Conservation (phyloP, 2,329 filamentous ascomycete genomes). For the Verticillium nubilum region DNA sequence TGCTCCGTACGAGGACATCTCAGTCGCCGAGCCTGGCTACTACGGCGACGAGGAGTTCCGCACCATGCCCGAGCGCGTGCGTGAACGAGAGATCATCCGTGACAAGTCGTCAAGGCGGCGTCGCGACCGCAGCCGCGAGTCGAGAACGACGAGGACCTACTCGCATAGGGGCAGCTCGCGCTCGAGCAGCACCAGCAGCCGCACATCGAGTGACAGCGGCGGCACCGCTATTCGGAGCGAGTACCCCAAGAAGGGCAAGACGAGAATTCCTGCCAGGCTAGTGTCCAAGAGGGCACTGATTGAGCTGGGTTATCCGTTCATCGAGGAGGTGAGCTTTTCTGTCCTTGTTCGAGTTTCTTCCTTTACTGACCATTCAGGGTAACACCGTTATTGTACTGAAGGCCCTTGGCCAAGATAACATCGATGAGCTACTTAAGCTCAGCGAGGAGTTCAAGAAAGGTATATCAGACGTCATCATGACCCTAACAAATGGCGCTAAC, state of each 20-base stretch:
- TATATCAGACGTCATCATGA: slow-evolving; percentile 22
- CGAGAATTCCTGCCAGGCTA: slow-evolving; percentile 74
- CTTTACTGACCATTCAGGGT: slow-evolving; percentile 44
- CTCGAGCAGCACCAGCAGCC: slow-evolving; percentile 38
- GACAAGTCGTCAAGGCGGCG: slow-evolving; percentile 30
- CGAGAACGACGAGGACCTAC: slow-evolving; percentile 31
- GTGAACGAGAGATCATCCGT: slow-evolving; percentile 56
- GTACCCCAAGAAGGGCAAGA: slow-evolving; percentile 82
- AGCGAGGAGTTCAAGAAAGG: slow-evolving; percentile 71
- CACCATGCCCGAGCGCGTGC: slow-evolving; percentile 51
- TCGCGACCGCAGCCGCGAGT: slow-evolving; percentile 35
- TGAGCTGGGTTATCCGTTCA: slow-evolving; percentile 79
- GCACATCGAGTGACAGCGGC: slow-evolving; percentile 39
- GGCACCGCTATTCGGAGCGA: slow-evolving; percentile 51
- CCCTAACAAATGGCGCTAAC: background rate
- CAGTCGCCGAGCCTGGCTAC: slow-evolving; percentile 59
- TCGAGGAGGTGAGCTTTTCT: slow-evolving; percentile 72
- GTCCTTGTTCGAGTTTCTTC: slow-evolving; percentile 32
- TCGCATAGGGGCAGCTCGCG: slow-evolving; percentile 33
- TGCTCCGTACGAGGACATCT: slow-evolving; percentile 58
- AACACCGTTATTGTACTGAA: slow-evolving; percentile 76
- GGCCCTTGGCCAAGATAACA: slow-evolving; percentile 83
- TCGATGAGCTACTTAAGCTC: slow-evolving; percentile 79
- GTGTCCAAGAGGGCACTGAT: slow-evolving; percentile 77
- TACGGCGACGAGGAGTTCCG: slow-evolving; percentile 71